These are phyloP conservation scores for Boletus rubropictus DNA, from an alignment of 768 basidiomycete genomes.

Conservation along the genomic window DNA sequence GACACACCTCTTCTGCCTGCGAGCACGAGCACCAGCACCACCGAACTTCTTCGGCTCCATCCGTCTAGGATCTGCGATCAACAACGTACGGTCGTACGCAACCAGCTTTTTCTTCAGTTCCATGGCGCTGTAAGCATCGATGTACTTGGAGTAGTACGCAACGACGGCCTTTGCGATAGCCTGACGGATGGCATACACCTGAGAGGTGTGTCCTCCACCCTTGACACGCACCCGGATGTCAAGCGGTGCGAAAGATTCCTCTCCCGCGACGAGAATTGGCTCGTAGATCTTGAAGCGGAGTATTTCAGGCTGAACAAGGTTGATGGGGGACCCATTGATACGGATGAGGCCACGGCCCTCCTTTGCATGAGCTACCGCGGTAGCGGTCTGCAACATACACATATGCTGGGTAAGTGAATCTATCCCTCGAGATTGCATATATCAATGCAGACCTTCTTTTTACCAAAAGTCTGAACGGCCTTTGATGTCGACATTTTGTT, in stretches of 20 bases:
- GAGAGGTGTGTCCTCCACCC: constrained; percentile 98
- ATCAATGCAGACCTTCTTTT: constrained; percentile 81
- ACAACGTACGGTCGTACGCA: constrained; percentile 85
- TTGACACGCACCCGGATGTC: constrained; percentile 98
- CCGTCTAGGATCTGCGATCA: constrained; percentile 93
- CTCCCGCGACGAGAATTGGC: constrained; percentile 88
- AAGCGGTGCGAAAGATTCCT: constrained; percentile 78
- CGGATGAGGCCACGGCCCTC: constrained; percentile 96
- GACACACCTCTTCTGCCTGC: constrained; percentile 89
- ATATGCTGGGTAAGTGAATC: constrained; percentile 1
- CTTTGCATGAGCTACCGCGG: constrained; percentile 94
- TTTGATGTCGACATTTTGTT: constrained; percentile 66
- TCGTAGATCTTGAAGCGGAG: constrained; percentile 98
- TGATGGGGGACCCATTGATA: constrained; percentile 94
- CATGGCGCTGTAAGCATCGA: constrained; percentile 94
- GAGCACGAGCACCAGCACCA: constrained; percentile 95
- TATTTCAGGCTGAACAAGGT: constrained; percentile 91
- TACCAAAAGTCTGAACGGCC: constrained; percentile 99
- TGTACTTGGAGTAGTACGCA: constrained; percentile 98
- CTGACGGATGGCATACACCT: constrained; percentile 98
- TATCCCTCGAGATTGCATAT: background rate
- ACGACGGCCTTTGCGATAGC: constrained; percentile 97
- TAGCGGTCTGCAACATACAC: constrained; percentile 73
- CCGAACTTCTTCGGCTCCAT: constrained; percentile 99
- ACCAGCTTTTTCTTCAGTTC: constrained; percentile 98